Percentiles rank a stretch among this genome's conserved stretches.
Conservation (phyloP, 441 rosid species). For the Populus hybrid region DNA sequence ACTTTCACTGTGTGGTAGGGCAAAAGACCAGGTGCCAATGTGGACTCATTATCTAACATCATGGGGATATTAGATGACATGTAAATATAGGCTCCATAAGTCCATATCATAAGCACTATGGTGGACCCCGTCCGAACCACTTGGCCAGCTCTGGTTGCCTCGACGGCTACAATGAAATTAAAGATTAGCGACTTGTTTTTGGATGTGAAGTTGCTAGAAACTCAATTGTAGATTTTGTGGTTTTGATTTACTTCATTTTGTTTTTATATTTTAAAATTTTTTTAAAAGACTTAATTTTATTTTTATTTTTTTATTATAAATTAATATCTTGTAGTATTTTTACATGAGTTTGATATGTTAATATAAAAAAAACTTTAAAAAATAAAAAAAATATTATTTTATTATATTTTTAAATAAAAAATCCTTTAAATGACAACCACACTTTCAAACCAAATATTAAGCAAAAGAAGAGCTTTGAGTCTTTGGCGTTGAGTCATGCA, state of each 20-base stretch:
- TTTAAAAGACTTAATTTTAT: not conserved
- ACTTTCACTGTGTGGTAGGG: slow-evolving; percentile 8
- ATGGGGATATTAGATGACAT: slow-evolving; percentile 1
- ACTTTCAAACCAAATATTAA: too few species aligned
- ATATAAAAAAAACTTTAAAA: too few species aligned
- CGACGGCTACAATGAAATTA: slow-evolving; percentile 14
- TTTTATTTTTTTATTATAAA: too few species aligned
- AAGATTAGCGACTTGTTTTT: not conserved
- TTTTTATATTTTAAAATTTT: too few species aligned
- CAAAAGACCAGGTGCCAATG: not conserved
- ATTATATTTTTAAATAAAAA: too few species aligned
- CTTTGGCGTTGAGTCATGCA: too few species aligned
- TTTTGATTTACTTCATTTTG: too few species aligned
- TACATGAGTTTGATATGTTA: too few species aligned
- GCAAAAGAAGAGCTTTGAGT: too few species aligned
- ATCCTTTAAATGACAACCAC: too few species aligned
- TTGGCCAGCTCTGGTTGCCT: slow-evolving; percentile 5
- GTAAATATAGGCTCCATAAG: slow-evolving; percentile 17
- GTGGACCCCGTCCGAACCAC: slow-evolving; percentile 15
- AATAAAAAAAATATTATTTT: too few species aligned
- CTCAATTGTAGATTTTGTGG: not conserved
- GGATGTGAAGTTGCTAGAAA: slow-evolving; percentile 4
- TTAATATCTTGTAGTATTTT: too few species aligned
- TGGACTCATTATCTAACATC: not conserved
- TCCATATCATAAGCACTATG: slow-evolving; percentile 10